A percentile compares a stretch with the other conserved stretches of the same genome.
Evolutionary conservation across 305 asterid species (phyloP).

Genomic region (Fraxinus greggii): DNA sequence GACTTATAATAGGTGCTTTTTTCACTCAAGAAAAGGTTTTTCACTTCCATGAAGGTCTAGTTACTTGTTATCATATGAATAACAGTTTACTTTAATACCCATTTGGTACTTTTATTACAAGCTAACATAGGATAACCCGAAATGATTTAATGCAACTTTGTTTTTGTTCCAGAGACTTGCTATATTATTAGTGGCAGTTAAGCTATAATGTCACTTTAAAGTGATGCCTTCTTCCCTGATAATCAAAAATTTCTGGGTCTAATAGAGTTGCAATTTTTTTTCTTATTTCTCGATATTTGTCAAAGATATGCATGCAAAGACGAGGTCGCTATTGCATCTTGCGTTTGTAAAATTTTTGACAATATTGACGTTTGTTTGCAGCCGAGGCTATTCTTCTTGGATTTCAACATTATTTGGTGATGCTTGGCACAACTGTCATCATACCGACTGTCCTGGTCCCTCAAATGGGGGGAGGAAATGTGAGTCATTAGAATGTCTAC

Average conservation of each 20-base stretch:
- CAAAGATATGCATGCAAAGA: neutral
- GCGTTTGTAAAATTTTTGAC: neutral
- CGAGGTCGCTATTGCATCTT: neutral
- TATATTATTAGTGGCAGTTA: neutral
- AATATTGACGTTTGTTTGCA: conserved; percentile 36
- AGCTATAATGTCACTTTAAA: neutral
- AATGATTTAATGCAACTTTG: neutral
- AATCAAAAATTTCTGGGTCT: neutral
- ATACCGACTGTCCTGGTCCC: conserved; percentile 86
- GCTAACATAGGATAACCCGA: neutral
- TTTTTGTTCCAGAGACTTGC: neutral
- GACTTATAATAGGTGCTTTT: neutral
- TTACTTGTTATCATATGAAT: neutral
- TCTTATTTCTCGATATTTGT: neutral
- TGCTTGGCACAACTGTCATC: conserved; percentile 81
- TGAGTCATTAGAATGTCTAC: conserved; percentile 33
- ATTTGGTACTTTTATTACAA: neutral
- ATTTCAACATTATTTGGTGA: conserved; percentile 78
- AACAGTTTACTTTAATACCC: neutral
- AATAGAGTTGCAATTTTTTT: neutral
- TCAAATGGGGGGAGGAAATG: conserved; percentile 98
- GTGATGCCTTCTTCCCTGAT: neutral
- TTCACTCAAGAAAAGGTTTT: neutral
- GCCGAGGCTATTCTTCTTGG: conserved; percentile 98
- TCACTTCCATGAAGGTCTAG: neutral